Evolutionary conservation across 2,329 filamentous ascomycete species (phyloP), one percentile per base, ranked within the genome.

Genomic region (Colletotrichum melonis): DNA sequence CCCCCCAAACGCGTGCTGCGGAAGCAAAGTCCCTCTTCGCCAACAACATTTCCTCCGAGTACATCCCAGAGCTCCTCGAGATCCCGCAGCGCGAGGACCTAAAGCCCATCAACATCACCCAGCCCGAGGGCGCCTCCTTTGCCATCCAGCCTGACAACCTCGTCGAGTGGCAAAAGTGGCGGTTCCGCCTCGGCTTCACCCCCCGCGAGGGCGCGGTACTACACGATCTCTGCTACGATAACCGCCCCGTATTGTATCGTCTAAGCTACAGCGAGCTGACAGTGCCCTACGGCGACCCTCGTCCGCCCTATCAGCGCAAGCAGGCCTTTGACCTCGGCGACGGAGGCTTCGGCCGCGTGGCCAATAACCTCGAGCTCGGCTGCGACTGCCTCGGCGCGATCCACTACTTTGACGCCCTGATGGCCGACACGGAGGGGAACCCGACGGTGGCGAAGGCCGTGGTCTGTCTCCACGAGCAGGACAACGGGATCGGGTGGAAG

Each of bases 251-350:
- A 32, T 86, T 94, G 78, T 92, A 93, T 81, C 88, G 92, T 1
- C 80, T 94, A 35, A 90, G 89, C 74, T 86, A 93, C 71, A 90
- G 89, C 74, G 93, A 95, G 80, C 92, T 94, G 89, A 89, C 89
- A 1, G 91, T 93, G 0, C 91, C 91, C 0, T 94, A 94, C 75
- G 91, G 85, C 3, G 92, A 94, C 76, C 90, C 90, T 1, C 87
- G 92, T 1, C 83, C 86, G 0, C 92, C 92, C 0, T 93, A 89
- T 78, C 90, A 92, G 65, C 87, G 92, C 55, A 94, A 94, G 79
- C 90, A 92, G 66, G 92, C 92, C 0, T 94, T 94, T 76, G 92
- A 94, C 76, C 89, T 94, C 73, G 92, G 92, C 8, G 92, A 94
- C 72, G 90, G 88, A 11, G 92, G 92, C 5, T 89, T 90, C 28